Base-by-base conservation (phyloP, 306 rosid species). In the Chamaecrista fasciculata region DNA sequence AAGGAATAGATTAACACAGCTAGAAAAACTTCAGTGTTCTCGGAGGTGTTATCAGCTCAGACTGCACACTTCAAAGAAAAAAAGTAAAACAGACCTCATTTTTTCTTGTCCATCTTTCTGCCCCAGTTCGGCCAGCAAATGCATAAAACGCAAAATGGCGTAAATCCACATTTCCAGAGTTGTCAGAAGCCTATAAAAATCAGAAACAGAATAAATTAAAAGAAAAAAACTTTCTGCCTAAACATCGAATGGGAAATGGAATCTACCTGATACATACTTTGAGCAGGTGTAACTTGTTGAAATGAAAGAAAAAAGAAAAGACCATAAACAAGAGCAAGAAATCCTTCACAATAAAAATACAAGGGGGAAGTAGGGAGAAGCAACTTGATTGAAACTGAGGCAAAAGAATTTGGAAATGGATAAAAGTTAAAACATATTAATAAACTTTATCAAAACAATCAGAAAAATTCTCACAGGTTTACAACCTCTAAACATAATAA, bases 141-240 rank as follows among this genome's bases (percentile, higher is more conserved):
- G 99, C 97, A 75, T 79, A 95, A 67, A 91, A 80, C 36, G 94
- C 91, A 78, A 91, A 95, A 84, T 95, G 97, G 42, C 97, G 97
- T 33, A 91, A 80, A 77, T 95, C 96, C 82, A 83, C 82, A 66
- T 90, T 73, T 67, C 84, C 96, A 19, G 89, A 59, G 71, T 84
- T 86, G 36, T 91, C 97, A 55, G 96, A 81, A 58, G 80, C 78
- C 99, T 95, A 29, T 68, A 60, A 12, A 46, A 64, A 68, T 33
- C 68, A 60, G 70, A 24, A 69, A 70, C 75, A 72, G 2, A 75
- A 61, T n/a, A 52, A 71, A 74, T 47, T 42, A 72, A 63, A n/a
- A 62, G 34, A 48, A 72, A 63, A n/a, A 62, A 40, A 9, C 20
- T n/a, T 78, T 66, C 28, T 28, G 48, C 62, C 49, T 18, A 53